Evolutionary conservation across 768 basidiomycete genomes (phyloP), one percentile per base, ranked within the genome.

Genomic region (Collybia mongolica): DNA sequence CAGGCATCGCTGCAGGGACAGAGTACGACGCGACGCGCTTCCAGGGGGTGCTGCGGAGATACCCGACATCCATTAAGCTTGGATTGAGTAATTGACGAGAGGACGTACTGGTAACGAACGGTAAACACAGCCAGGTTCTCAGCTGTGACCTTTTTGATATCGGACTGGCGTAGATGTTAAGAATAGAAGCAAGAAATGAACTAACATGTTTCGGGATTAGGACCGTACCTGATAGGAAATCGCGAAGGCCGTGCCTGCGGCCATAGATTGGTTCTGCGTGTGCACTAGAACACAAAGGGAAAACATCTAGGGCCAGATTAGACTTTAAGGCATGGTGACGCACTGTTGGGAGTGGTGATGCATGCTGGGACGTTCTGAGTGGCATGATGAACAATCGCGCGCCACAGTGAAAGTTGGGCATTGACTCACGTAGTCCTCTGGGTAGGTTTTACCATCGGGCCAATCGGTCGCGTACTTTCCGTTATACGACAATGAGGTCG

Each of bases 171-270:
- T 32, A 14, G 3, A 32, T 9, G 32, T 32, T 3, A 32, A 6
- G 23, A 39, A 23, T 20, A 42, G 20, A 20, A 49, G 42, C n/a
- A n/a, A n/a, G 20, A 17, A 14, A 20, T 24, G 19, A 29, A 39
- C 48, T 46, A 44, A 40, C 24, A 17, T 2, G 3, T 19, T 29
- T 15, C 1, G 17, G 41, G n/a, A 35, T 14, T 6, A 42, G 9
- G 18, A 35, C 51, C 63, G 19, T 40, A 78, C 79, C 44, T 71
- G 58, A 55, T 82, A 82, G 15, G 79, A 72, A 49, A 82, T 82
- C 14, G 79, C 79, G 51, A 82, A 80, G 5, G 75, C 79, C 29
- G 79, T 78, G 1, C 80, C 80, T 40, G 80, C 77, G 39, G 79
- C 77, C 65, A 66, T 74, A 6, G 72, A 65, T 48, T 75, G 63